Conservation (phyloP, 306 rosid genomes). For the Castanea sativa region DNA sequence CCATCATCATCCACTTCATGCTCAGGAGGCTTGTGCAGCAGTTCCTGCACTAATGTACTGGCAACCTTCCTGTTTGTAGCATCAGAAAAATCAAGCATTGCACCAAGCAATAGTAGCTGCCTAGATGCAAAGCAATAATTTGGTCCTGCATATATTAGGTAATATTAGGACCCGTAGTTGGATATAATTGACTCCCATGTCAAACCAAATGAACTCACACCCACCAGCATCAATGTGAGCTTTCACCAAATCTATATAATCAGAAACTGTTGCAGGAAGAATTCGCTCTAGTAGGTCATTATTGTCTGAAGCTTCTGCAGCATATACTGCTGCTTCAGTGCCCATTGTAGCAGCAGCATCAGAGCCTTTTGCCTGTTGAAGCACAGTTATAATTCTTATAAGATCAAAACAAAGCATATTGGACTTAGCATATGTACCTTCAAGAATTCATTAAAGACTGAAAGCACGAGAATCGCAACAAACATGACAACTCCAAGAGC, state of each 20-base stretch:
- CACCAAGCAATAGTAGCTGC: conserved; percentile 87
- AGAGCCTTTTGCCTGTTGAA: conserved; percentile 75
- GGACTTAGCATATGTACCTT: not conserved
- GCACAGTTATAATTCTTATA: conserved; percentile 20
- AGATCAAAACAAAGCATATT: not conserved
- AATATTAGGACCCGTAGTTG: conserved; percentile 11
- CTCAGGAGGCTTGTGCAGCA: conserved; percentile 78
- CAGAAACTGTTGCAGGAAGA: conserved; percentile 77
- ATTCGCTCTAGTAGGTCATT: conserved; percentile 85
- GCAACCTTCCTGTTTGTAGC: conserved; percentile 74
- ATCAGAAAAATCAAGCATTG: conserved; percentile 89
- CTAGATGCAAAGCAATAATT: conserved; percentile 74
- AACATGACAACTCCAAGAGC: not conserved
- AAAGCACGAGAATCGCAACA: not conserved
- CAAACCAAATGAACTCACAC: conserved; percentile 24
- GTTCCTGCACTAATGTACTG: conserved; percentile 71
- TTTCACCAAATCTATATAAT: conserved; percentile 73
- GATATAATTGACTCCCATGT: conserved; percentile 1
- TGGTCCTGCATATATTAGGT: conserved; percentile 48
- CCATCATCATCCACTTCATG: conserved; percentile 81
- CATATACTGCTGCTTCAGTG: conserved; percentile 93
- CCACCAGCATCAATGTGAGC: conserved; percentile 80
- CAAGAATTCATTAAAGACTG: not conserved
- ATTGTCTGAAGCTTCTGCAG: conserved; percentile 86
- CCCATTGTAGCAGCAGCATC: conserved; percentile 95